Base-by-base conservation (phyloP, 768 basidiomycete genomes). In the Inosperma sp. region DNA sequence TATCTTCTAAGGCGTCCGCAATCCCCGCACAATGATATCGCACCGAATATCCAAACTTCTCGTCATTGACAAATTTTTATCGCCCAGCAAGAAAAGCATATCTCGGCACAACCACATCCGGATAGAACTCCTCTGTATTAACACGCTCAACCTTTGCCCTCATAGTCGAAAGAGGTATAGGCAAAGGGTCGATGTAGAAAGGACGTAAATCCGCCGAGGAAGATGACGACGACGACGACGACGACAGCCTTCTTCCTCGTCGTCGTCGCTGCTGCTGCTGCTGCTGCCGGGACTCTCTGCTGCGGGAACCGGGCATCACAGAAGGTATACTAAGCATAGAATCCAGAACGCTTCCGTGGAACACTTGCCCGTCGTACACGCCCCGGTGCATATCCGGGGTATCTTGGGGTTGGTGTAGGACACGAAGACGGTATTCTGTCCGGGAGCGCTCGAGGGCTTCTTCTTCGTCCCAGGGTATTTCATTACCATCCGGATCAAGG, bases 381-480 rank as follows among this genome's bases (percentile, higher is more conserved):
- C 58, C 35, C 55, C 58, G 22, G 57, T 56, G 44, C 58, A 64
- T 42, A 57, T 57, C 52, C 62, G 53, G 14, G 17, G 41, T 53
- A 30, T 51, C 53, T 9, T 58, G 51, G 17, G 56, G 39, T 42
- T 55, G 54, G 16, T 61, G 57, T 26, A 59, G 48, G 30, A 68
- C 67, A 26, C 69, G 72, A 10, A 77, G 59, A 8, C 78, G 74
- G 59, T 73, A 69, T 48, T 75, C 77, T 0, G 79, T 67, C 29
- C 79, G 75, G 23, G 71, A 65, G 25, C 79, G 76, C 52, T 83
- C 81, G 14, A 82, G 68, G 45, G 79, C 77, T 54, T 79, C 77
- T 53, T 85, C 83, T 57, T 82, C 81, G 16, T 80, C 80, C 0
- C 76, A 74, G 2, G 81, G 70, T 49, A 84, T 76, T 60, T 84